Evolutionary conservation across 2,329 filamentous ascomycete genomes (phyloP), one percentile per base, ranked within the genome.

Genomic region (Apiospora rasikravindrae): DNA sequence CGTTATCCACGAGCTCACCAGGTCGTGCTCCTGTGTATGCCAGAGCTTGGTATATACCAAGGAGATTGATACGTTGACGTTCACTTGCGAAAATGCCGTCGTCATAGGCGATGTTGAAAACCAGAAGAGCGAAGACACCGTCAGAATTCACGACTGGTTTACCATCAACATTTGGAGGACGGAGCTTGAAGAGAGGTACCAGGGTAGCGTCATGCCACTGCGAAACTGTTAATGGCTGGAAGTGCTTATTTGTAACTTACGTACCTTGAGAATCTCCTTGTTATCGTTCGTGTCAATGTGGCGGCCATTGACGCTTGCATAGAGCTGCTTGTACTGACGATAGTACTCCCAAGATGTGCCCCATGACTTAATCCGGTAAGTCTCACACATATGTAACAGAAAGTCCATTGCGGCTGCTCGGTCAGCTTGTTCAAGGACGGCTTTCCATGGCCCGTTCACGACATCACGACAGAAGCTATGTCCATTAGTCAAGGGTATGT

Each of bases 41-140:
- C 13, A 81, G 70, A 67, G 78, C 69, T 51, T 79, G 67, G 64
- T 82, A 81, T 72, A 44, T 79, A 70, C 75, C 69, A 57, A 72
- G 49, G 2, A 81, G 70, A 10, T 78, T 10, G 45, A 80, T 72
- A 22, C 73, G 70, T 72, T 81, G 69, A n/a, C 73, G 61, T 71
- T 80, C 71, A 40, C 49, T 71, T 10, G 70, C 67, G 70, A 80
- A 79, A 51, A 78, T 74, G 22, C 73, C 71, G 0, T 69, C 77
- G 64, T 82, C 66, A 69, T 79, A 81, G 1, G 70, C 68, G 40
- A 81, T 79, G 44, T 81, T 82, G 16, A 80, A 81, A 0, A 66
- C 77, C 2, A 78, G 71, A 19, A 82, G 74, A 10, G 75, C 70
- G 24, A 72, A 66, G 4, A 80, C 70, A 69, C 73, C 73, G 53